Conservation (phyloP, 495 filamentous ascomycete genomes). For the Xylaria flabelliformis region DNA sequence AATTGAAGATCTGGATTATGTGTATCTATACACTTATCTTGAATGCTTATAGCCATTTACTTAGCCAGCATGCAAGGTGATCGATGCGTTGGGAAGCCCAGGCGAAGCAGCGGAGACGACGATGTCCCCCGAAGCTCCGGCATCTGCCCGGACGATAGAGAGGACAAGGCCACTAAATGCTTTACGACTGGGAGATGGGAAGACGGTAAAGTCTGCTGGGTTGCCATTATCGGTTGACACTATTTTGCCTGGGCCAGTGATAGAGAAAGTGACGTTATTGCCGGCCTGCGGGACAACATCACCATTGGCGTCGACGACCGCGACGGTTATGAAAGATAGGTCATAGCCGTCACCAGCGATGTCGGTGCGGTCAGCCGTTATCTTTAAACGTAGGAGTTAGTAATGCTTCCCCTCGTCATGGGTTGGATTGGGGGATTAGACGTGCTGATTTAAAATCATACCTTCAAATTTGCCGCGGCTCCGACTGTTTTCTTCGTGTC, state of each 20-base stretch:
- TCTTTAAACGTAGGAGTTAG: conserved; percentile 15
- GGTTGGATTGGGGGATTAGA: background rate
- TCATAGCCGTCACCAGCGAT: conserved; percentile 51
- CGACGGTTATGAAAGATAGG: conserved; percentile 51
- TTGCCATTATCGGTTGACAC: conserved; percentile 57
- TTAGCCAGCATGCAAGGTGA: conserved; percentile 21
- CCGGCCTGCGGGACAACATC: conserved; percentile 45
- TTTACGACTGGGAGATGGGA: conserved; percentile 50
- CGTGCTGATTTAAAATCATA: conserved; percentile 19
- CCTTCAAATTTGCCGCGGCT: conserved; percentile 37
- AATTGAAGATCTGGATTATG: background rate
- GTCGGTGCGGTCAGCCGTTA: conserved; percentile 42
- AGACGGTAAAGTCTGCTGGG: conserved; percentile 50
- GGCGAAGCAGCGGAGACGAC: conserved; percentile 34
- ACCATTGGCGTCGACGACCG: conserved; percentile 50
- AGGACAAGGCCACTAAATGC: conserved; percentile 53
- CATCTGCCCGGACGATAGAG: conserved; percentile 45
- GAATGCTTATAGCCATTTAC: background rate
- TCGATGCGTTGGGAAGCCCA: conserved; percentile 7
- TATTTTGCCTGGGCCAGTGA: conserved; percentile 49
- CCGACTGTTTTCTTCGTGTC: conserved; percentile 47
- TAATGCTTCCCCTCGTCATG: background rate
- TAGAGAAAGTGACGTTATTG: conserved; percentile 48
- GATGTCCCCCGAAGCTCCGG: conserved; percentile 41
- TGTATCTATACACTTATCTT: conserved; percentile 9